phyloP scores from a whole-genome alignment of 2,329 filamentous ascomycete species.

The Pseudogymnoascus sp. region DNA sequence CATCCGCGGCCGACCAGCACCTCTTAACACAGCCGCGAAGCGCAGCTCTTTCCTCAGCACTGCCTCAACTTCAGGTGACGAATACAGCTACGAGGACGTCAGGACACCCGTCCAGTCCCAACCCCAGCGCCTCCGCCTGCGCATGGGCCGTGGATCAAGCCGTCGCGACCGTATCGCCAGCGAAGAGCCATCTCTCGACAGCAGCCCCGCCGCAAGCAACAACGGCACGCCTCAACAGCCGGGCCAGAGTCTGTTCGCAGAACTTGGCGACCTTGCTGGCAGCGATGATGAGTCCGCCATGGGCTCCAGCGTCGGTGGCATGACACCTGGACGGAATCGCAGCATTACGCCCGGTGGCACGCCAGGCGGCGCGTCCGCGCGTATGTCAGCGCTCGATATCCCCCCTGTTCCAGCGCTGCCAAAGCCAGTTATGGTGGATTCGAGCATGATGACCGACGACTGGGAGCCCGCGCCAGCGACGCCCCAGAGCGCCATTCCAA shows the following conservation, averaged over 20 bases:
- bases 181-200: slow-evolving; percentile 48
- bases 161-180: slow-evolving; percentile 53
- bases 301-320: slow-evolving; percentile 21
- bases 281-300: slow-evolving; percentile 57
- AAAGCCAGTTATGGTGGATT: slow-evolving; percentile 47
- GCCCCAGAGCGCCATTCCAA: slow-evolving; percentile 17
- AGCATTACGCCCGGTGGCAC: slow-evolving; percentile 41
- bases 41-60: slow-evolving; percentile 74
- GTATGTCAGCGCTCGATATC: slow-evolving; percentile 28
- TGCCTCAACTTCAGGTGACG: slow-evolving; percentile 75
- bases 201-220: slow-evolving; percentile 50
- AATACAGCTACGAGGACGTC: slow-evolving; percentile 55
- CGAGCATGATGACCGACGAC: slow-evolving; percentile 52
- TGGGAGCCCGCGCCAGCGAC: slow-evolving; percentile 32
- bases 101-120: slow-evolving; percentile 57
- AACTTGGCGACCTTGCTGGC: slow-evolving; percentile 68
- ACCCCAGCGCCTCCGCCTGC: slow-evolving; percentile 62
- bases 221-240: slow-evolving; percentile 38
- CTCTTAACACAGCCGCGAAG: slow-evolving; percentile 41
- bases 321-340: slow-evolving; percentile 41
- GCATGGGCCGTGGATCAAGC: slow-evolving; percentile 53
- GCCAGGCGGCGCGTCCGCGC: slow-evolving; percentile 17
- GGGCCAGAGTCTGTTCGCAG: slow-evolving; percentile 79
- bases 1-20: slow-evolving; percentile 29
- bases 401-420: slow-evolving; percentile 41